Percentiles rank a stretch among this genome's conserved stretches.
Conservation (phyloP, 352 stramenopile genomes). For the Pelagophyceae sp. region DNA sequence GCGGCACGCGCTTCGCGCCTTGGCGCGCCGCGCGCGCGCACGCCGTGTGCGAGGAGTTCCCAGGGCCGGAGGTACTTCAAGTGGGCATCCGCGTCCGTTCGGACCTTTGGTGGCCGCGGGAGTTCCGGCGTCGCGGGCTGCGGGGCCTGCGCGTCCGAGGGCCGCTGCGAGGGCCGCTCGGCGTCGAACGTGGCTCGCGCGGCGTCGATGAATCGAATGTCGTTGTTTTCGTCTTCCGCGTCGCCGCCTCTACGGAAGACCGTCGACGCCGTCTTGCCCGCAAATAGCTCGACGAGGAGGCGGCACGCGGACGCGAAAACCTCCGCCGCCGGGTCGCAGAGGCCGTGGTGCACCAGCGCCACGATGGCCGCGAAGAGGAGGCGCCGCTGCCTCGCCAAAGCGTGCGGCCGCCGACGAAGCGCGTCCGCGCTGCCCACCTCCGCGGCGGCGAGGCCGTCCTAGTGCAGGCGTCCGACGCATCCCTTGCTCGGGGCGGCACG, state of each 20-base stretch:
- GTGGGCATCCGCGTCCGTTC: background rate
- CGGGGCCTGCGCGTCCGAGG: no score
- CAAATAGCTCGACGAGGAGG: slow-evolving; percentile 7
- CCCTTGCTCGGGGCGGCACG: no score
- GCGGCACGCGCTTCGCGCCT: background rate
- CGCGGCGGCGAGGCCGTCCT: background rate
- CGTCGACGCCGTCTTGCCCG: no score
- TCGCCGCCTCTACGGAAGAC: background rate
- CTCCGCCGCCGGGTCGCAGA: background rate
- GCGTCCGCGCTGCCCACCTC: background rate
- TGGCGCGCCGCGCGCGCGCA: background rate
- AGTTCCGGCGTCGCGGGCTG: no score
- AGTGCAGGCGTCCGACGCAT: no score
- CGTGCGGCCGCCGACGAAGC: background rate
- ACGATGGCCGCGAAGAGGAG: background rate
- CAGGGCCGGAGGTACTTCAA: background rate
- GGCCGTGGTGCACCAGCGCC: background rate
- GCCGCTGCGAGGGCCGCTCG: background rate
- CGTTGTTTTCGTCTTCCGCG: background rate
- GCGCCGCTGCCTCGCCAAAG: background rate
- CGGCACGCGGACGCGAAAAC: background rate
- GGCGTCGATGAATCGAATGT: slow-evolving; percentile 10
- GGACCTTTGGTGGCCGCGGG: no score
- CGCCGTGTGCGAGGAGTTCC: background rate
- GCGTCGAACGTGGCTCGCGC: background rate